A percentile compares a stretch with the other conserved stretches of the same genome.
These are phyloP conservation scores for Trichoderma asperellum DNA, from an alignment of 2,329 filamentous ascomycete genomes.

Conservation along the genomic window DNA sequence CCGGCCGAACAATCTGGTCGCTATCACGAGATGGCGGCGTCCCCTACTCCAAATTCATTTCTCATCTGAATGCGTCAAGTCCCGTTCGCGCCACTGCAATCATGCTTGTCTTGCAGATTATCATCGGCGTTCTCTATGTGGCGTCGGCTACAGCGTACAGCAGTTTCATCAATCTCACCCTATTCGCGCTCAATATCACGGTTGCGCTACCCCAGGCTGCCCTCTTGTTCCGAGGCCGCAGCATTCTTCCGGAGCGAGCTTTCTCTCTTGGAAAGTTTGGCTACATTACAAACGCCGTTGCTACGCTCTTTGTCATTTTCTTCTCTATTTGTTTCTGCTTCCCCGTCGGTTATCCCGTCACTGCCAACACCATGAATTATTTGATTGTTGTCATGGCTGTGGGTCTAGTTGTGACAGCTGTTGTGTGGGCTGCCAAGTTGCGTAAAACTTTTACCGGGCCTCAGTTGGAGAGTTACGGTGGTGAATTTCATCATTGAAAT, in stretches of 20 bases:
- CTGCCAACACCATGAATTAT: constrained; percentile 35
- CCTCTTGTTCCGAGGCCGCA: constrained; percentile 33
- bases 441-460: constrained; percentile 35
- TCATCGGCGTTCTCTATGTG: constrained; percentile 35
- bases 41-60: constrained; percentile 33
- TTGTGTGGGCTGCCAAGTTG: constrained; percentile 32
- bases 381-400: constrained; percentile 36
- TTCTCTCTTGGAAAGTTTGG: constrained; percentile 36
- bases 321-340: constrained; percentile 37
- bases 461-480: constrained; percentile 11
- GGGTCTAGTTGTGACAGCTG: constrained; percentile 32
- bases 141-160: constrained; percentile 35
- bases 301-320: constrained; percentile 34
- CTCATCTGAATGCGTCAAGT: constrained; percentile 33
- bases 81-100: constrained; percentile 35
- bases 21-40: constrained; percentile 36
- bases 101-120: constrained; percentile 37
- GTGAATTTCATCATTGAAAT: constrained; percentile 11
- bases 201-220: constrained; percentile 35
- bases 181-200: constrained; percentile 37
- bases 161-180: constrained; percentile 35
- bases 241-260: constrained; percentile 34
- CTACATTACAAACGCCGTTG: constrained; percentile 32
- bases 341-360: constrained; percentile 32
- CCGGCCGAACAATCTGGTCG: constrained; percentile 36